Evolutionary conservation across 306 rosid genomes (phyloP).

Genomic region (Vicia villosa): DNA sequence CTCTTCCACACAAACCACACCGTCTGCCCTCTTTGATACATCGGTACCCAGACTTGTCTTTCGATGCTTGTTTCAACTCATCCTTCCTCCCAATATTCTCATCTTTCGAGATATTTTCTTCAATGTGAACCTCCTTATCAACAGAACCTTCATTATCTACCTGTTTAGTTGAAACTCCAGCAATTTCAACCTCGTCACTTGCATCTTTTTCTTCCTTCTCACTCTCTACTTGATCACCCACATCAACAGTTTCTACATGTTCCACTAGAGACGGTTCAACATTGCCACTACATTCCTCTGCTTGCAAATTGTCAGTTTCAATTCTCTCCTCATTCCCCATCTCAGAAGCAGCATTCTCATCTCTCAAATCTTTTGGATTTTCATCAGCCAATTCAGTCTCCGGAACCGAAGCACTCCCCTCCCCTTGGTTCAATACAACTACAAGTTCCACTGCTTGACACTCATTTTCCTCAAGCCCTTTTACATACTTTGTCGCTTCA

Average conservation of each 20-base stretch:
- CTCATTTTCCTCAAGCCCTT: constrained; percentile 40
- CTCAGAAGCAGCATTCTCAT: constrained; percentile 24
- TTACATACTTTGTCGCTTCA: constrained; percentile 49
- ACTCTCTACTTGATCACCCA: constrained; percentile 47
- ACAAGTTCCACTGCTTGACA: constrained; percentile 42
- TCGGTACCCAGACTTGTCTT: constrained; percentile 44
- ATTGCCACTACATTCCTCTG: constrained; percentile 44
- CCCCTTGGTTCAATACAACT: constrained; percentile 21
- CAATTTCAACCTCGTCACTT: constrained; percentile 45
- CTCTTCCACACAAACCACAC: constrained; percentile 98
- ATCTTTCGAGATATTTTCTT: constrained; percentile 41
- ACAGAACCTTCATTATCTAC: constrained; percentile 46
- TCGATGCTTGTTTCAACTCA: constrained; percentile 41
- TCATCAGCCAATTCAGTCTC: constrained; percentile 34
- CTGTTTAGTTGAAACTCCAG: constrained; percentile 38
- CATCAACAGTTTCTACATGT: constrained; percentile 30
- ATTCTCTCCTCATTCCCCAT: constrained; percentile 44
- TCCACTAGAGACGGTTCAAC: constrained; percentile 41
- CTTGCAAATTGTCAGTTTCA: constrained; percentile 35
- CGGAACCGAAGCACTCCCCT: constrained; percentile 36
- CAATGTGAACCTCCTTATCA: constrained; percentile 45
- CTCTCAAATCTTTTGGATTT: constrained; percentile 38
- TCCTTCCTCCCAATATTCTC: constrained; percentile 38
- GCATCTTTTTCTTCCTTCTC: constrained; percentile 49
- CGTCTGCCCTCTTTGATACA: constrained; percentile 79